Evolutionary conservation across 371 early-diverging fungal genomes (phyloP), one percentile per base, ranked within the genome.

Genomic region (Saksenaea vasiformis): DNA sequence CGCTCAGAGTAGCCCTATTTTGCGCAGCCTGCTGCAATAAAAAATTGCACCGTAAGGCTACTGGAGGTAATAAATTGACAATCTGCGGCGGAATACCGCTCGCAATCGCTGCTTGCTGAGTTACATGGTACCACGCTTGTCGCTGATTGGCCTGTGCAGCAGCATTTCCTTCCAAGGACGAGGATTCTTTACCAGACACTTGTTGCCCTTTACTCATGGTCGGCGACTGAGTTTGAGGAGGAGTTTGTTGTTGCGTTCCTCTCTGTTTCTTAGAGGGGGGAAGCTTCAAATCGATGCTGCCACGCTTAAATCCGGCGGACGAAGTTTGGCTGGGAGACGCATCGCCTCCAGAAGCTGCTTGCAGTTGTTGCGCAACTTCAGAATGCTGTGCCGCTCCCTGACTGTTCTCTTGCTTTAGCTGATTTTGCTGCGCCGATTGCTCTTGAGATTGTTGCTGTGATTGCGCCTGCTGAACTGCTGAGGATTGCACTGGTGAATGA

Each of bases 231-330:
- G 31, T 22, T 17, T 39, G 13, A 31, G 35, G 47, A 14, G 68
- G 61, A n/a, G 64, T 56, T 19, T 62, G 56, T 43, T 60, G 54
- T 15, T 28, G 35, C 11, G 58, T 34, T 26, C 58, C 58, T 19
- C 76, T 69, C 47, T 75, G 77, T 38, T 76, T 76, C 56, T 80
- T 80, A 0, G 69, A 59, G 9, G 73, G 64, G 28, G 82, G 82
- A 8, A 82, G 62, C 24, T 77, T 77, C 27, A 78, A 47, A 63
- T 82, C 82, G 39, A 82, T 77, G 39, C 74, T 78, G 2, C 60
- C 70, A 54, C 79, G 77, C 53, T 78, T 78, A 10, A 47, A 47
- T 2, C 51, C 51, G 0, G 10, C 51, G 7, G 51, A 47, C 5
- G 51, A 10, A 22, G 2, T 22, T 22, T 47, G 51, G 8, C 22